Percentiles rank a stretch among this genome's conserved stretches.
phyloP scores from a whole-genome alignment of 495 filamentous ascomycete species.

The Penicillium angulare region DNA sequence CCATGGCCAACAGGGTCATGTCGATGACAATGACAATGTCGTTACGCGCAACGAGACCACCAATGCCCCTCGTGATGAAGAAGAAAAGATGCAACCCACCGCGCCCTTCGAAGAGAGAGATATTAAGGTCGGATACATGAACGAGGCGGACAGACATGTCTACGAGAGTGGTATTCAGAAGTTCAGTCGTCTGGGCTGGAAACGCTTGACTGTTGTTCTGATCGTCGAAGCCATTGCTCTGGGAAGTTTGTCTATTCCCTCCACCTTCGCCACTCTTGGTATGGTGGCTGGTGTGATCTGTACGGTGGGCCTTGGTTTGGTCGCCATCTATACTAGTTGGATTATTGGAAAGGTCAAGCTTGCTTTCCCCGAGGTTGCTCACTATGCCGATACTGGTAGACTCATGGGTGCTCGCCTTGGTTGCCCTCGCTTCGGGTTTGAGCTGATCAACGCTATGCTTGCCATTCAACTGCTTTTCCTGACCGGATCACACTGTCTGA shows the following conservation, averaged over 20 bases:
- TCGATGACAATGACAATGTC: not conserved
- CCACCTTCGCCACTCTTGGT: constrained; percentile 55
- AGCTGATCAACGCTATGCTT: constrained; percentile 56
- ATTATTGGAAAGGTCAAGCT: constrained; percentile 67
- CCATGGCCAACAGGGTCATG: constrained; percentile 2
- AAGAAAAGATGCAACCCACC: constrained; percentile 8
- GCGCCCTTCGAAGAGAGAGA: constrained; percentile 13
- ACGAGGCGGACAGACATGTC: constrained; percentile 18
- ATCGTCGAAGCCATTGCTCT: constrained; percentile 63
- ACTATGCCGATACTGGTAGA: constrained; percentile 61
- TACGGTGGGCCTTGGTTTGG: constrained; percentile 52
- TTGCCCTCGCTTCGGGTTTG: constrained; percentile 31
- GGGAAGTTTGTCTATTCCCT: constrained; percentile 55
- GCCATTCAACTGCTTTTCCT: constrained; percentile 62
- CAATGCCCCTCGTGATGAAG: not conserved
- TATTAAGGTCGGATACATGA: constrained; percentile 21
- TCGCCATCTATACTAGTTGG: constrained; percentile 68
- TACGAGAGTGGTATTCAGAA: constrained; percentile 17
- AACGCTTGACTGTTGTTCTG: constrained; percentile 35
- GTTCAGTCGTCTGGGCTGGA: constrained; percentile 31
- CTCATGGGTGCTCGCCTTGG: constrained; percentile 51
- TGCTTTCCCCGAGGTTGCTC: constrained; percentile 58
- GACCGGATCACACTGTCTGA: constrained; percentile 65
- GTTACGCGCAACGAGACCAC: not conserved
- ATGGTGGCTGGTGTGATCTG: constrained; percentile 56